Evolutionary conservation across 768 basidiomycete genomes (phyloP), one percentile per base, ranked within the genome.

Genomic region (Suillus placidus): DNA sequence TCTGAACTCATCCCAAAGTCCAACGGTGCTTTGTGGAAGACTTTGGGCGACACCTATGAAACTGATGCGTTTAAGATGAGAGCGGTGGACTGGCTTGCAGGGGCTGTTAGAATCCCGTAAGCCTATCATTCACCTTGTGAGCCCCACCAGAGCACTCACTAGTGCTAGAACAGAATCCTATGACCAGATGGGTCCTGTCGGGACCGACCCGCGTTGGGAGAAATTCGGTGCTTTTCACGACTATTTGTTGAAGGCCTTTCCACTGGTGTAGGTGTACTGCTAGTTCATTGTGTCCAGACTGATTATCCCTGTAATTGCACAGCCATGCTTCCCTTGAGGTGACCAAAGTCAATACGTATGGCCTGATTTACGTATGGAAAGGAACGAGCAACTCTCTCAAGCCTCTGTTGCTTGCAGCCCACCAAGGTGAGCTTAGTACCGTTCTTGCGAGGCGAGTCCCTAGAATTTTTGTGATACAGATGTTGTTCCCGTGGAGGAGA

Each of bases 401-500:
- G 73, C 90, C 89, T 0, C 65, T 89, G 3, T 79, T 90, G 20
- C 72, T 87, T 23, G 74, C 81, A 34, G 84, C 78, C 6, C 85
- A 87, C 68, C 85, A 87, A 75, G 85, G 83, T 91, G 23, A 42
- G 70, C 6, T 61, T 30, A 37, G 47, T 37, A 20, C 18, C 56
- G 23, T 4, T 30, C 16, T 10, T 54, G 10, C 18, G 18, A 32
- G 10, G 20, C 2, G 9, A 18, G 16, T 51, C 34, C 6, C 13
- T 61, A n/a, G 34, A 49, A 12, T 65, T 42, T 67, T 16, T 30
- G 35, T 26, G 20, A 32, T 20, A 6, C 43, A 88, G 90, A 91
- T 68, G 89, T 90, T 6, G 90, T 91, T 6, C 90, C 89, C 6
- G 89, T 90, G 9, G 81, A 86, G 30, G 81, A 83, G 3, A 77